Evolutionary conservation across 169 alveolate species (phyloP), one percentile per base, ranked within the genome.

Genomic region (Eimeria acervulina): DNA sequence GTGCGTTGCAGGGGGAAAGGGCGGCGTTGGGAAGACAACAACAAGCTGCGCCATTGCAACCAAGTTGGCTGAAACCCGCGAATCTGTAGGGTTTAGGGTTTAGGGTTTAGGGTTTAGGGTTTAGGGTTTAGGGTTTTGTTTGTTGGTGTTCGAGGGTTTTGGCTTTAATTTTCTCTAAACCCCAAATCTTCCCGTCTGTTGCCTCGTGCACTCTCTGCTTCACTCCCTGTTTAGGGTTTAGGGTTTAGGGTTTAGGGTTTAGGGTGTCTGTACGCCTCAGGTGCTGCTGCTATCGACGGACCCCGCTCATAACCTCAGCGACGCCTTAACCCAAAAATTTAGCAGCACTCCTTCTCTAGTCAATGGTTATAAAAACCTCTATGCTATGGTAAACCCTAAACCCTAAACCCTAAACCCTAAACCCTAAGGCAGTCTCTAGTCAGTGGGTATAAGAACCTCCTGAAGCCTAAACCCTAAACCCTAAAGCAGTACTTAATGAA

Each of bases 21-120:
- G 99, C 76, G 99, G 99, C 70, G 99, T 99, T 23, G 99, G 99
- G 5, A 99, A 99, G 97, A 99, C 99, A 19, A 99, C 99, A 17
- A 98, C 99, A n/a, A 98, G 99, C 33, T 98, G 99, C 63, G 98
- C 99, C 38, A 97, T 99, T 61, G 99, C 99, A 51, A 98, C 99
- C 1, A 97, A 98, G 42, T 97, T 99, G 90, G 98, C 99, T 10
- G 98, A 98, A 96, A 96, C 97, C 80, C 97, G 99, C 90, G 99
- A 98, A 89, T 98, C 99, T 42, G 99, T 99, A 97, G 80, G 80
- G 80, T 68, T 68, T 68, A 68, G 80, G 80, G 80, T 68, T 68
- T 68, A 68, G 80, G 80, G 80, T 68, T 68, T 68, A 68, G 80
- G 80, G 80, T 68, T 68, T 68, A 19, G 80, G 80, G 80, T 68